Base-by-base conservation (phyloP, 140 eudicot species). In the Erigeron philadelphicus region DNA sequence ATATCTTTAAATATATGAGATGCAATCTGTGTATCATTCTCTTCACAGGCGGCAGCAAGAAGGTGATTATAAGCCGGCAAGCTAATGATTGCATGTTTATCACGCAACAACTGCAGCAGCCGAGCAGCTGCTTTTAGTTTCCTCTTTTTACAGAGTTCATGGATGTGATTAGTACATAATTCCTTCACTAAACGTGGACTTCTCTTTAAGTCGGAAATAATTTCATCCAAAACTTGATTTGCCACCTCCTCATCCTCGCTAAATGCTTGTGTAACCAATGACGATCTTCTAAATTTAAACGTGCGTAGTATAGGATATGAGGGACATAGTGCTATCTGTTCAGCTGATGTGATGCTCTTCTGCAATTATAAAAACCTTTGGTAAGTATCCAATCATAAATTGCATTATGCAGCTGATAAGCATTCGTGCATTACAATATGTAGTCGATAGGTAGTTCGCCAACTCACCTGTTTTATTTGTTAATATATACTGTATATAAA, bases 101-200 rank as follows among this genome's bases (percentile, higher is more conserved):
- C 74, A 5, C 69, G 87, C 67, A 93, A 74, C 17, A 65, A 67
- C 60, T 85, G 83, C 45, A 83, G 75, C 45, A 93, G 61, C 40
- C 41, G 83, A 64, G 78, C 70, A 12, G 96, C 91, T 21, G 79
- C 73, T 35, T n/a, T 7, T 53, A 84, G 56, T 44, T 87, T 72
- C 80, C 77, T 84, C 23, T 67, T 67, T 63, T 61, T 80, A 72
- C 98, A 88, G 47, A 92, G 82, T 56, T 75, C 76, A n/a, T 72
- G 72, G 61, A 88, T 81, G 70, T 71, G 82, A 79, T 52, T 50
- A 9, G 81, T 67, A 49, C 89, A 86, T 40, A 81, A 10, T 73
- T 82, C 85, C 8, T 72, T 80, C 35, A 73, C 66, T 60, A 80
- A 73, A 71, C 16, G 63, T 68, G 87, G 63, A 72, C 19, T 8